phyloP scores from a whole-genome alignment of 352 stramenopile genomes.

The Thraustochytrium striatum region DNA sequence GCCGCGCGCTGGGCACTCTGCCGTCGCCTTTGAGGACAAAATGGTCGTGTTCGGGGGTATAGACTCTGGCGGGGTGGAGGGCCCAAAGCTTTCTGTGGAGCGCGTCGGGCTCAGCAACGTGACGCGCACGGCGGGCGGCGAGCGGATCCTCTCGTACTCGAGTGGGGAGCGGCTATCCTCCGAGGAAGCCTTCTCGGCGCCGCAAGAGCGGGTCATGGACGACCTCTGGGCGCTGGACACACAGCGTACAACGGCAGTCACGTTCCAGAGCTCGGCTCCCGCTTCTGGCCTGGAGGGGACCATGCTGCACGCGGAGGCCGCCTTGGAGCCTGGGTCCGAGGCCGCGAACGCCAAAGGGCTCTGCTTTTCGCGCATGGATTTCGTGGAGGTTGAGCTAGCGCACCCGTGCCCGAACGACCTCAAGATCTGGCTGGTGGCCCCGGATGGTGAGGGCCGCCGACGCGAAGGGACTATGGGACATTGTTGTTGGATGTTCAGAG shows the following conservation, averaged over 20 bases:
- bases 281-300: too few relatives aligned
- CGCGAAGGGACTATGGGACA: background rate
- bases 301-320: background rate
- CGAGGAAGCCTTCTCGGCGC: too few relatives aligned
- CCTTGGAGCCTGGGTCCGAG: background rate
- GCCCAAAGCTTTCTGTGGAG: too few relatives aligned
- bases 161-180: too few relatives aligned
- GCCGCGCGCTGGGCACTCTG: background rate
- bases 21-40: background rate
- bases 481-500: background rate
- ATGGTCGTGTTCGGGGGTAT: slow-evolving; percentile 18
- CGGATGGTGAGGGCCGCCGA: background rate
- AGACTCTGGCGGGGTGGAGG: too few relatives aligned
- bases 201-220: too few relatives aligned
- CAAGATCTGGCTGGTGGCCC: background rate
- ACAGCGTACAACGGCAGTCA: too few relatives aligned
- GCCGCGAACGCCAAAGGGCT: background rate
- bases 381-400: background rate
- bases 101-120: too few relatives aligned
- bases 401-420: slow-evolving; percentile 29
- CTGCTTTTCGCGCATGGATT: background rate
- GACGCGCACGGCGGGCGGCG: too few relatives aligned
- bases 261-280: too few relatives aligned
- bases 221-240: too few relatives aligned
- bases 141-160: too few relatives aligned